Percentiles rank a stretch among this genome's conserved stretches.
phyloP scores from a whole-genome alignment of 306 rosid species.

The Vigna trinervia region DNA sequence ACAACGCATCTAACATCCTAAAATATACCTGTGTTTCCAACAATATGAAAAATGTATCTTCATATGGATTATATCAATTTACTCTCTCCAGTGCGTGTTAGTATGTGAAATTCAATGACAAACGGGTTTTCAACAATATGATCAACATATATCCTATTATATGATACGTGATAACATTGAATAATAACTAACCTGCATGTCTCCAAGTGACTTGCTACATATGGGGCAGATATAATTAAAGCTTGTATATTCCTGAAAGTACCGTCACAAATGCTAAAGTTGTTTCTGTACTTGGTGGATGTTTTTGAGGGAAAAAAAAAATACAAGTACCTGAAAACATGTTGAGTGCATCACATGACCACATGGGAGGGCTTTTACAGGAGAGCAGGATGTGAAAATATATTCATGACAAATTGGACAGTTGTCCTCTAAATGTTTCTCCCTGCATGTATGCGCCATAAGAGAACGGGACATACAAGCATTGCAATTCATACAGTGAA shows the following conservation, averaged over 20 bases:
- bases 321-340: slow-evolving; percentile 76
- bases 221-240: slow-evolving; percentile 86
- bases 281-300: slow-evolving; percentile 34
- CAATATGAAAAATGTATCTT: too few species aligned
- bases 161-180: slow-evolving; percentile 30
- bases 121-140: slow-evolving; percentile 35
- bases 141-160: slow-evolving; percentile 23
- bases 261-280: slow-evolving; percentile 48
- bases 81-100: not conserved
- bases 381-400: slow-evolving; percentile 80
- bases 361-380: slow-evolving; percentile 85
- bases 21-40: slow-evolving; percentile 66
- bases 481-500: slow-evolving; percentile 97
- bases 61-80: too few species aligned
- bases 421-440: slow-evolving; percentile 82
- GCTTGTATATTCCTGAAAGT: slow-evolving; percentile 78
- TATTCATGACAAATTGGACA: slow-evolving; percentile 97
- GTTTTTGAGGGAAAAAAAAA: slow-evolving; percentile 24
- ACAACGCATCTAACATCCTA: slow-evolving; percentile 75
- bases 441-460: slow-evolving; percentile 76
- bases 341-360: slow-evolving; percentile 95
- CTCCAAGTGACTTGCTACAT: slow-evolving; percentile 94
- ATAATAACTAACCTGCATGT: slow-evolving; percentile 86
- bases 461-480: slow-evolving; percentile 90
- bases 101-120: not conserved